Evolutionary conservation across 2,329 filamentous ascomycete species (phyloP).

Genomic region (Geosmithia putterillii): DNA sequence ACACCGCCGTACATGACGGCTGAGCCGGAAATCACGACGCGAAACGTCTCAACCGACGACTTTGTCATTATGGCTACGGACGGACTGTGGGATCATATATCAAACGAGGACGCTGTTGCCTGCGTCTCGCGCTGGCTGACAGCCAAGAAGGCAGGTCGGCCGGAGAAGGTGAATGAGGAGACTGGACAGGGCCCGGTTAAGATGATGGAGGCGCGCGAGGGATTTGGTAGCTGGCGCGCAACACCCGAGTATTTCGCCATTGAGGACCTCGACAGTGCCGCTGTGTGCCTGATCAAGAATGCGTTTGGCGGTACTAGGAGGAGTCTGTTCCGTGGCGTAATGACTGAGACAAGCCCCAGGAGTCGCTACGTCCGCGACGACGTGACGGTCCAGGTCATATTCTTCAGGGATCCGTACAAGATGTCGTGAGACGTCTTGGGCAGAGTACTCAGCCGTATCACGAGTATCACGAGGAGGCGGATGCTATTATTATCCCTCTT

Average conservation of each 20-base stretch:
- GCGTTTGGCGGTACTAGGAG: slow-evolving; percentile 65
- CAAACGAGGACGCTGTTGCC: slow-evolving; percentile 42
- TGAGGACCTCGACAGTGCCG: slow-evolving; percentile 63
- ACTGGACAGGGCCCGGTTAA: slow-evolving; percentile 2
- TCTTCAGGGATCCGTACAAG: slow-evolving; percentile 24
- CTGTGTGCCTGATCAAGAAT: slow-evolving; percentile 71
- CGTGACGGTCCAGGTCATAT: slow-evolving; percentile 75
- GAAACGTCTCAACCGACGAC: slow-evolving; percentile 29
- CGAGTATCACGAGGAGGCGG: no score
- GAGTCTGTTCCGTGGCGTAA: slow-evolving; percentile 59
- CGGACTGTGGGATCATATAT: slow-evolving; percentile 52
- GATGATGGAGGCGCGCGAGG: slow-evolving; percentile 7
- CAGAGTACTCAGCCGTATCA: no score
- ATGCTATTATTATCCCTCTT: no score
- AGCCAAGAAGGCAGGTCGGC: slow-evolving; percentile 11
- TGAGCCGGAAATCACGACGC: slow-evolving; percentile 50
- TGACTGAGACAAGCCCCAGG: slow-evolving; percentile 60
- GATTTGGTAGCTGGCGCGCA: slow-evolving; percentile 11
- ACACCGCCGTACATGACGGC: slow-evolving; percentile 59
- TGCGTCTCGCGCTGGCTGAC: slow-evolving; percentile 42
- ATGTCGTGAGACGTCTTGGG: no score
- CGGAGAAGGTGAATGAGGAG: slow-evolving; percentile 9
- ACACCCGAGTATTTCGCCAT: slow-evolving; percentile 51
- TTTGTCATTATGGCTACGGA: slow-evolving; percentile 58
- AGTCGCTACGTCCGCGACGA: slow-evolving; percentile 58